phyloP scores from a whole-genome alignment of 805 yeast species.

The Sugiyamaella marilandica region DNA sequence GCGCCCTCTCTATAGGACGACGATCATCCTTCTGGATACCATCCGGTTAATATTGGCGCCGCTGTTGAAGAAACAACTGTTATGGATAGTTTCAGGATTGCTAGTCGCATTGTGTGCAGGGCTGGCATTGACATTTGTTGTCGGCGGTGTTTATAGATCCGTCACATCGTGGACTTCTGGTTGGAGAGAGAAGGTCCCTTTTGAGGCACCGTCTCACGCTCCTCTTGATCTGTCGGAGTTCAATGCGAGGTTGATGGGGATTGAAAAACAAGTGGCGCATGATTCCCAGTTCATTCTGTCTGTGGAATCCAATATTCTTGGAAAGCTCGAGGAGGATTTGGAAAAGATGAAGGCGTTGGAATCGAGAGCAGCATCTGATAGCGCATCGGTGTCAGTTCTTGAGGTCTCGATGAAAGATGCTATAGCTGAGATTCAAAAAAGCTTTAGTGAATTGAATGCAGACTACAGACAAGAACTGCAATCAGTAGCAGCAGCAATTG shows the following conservation, averaged over 20 bases:
- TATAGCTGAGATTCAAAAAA: background rate
- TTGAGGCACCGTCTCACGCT: conserved; percentile 8
- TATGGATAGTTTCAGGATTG: conserved; percentile 1
- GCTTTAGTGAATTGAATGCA: background rate
- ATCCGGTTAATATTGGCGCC: background rate
- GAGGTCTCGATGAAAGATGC: conserved; percentile 10
- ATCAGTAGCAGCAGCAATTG: conserved; percentile 2
- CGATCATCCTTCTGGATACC: background rate
- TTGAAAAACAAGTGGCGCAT: conserved; percentile 16
- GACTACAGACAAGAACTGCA: conserved; percentile 2
- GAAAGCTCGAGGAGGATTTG: background rate
- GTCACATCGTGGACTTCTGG: no score
- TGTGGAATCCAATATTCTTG: background rate
- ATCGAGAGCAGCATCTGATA: background rate
- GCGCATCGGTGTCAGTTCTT: background rate
- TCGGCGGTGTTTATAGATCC: no score
- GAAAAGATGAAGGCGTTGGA: background rate
- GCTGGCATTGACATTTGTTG: no score
- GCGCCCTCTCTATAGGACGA: background rate
- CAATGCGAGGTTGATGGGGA: conserved; percentile 12
- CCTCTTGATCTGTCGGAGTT: conserved; percentile 17
- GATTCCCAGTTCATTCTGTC: conserved; percentile 3
- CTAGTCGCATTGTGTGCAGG: background rate
- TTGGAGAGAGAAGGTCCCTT: no score
- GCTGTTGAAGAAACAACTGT: background rate